Evolutionary conservation across 495 filamentous ascomycete species (phyloP), one percentile per base, ranked within the genome.

Genomic region (Hyaloscypha finlandica): DNA sequence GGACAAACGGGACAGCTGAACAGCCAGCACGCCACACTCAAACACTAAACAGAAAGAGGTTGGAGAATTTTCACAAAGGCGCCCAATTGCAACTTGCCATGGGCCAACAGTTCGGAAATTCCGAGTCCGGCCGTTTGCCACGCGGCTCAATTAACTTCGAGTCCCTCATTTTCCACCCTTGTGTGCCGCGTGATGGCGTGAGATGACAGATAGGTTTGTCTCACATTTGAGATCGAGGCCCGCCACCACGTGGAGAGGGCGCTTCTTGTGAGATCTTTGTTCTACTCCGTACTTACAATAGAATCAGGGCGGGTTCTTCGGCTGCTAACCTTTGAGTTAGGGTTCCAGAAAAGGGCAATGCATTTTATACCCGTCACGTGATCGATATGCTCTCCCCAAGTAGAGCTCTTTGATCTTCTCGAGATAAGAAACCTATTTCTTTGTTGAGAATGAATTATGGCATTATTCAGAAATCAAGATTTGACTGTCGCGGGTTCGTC

Each of bases 31-130:
- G 42, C 42, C 42, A 48, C 42, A 48, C 42, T 25, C 42, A 48
- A 48, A 12, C 42, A 59, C 56, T 12, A 33, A 37, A 37, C 25
- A 32, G 9, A 29, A 59, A 33, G 2, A 29, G 56, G 56, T 22
- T 35, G 30, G 53, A 9, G 20, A 56, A 59, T 20, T 32, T 33
- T 32, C 29, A 2, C 29, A 59, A 11, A 22, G 56, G 31, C 56
- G n/a, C 16, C 56, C 56, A 59, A 59, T 59, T 59, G 56, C 56
- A 59, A 31, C 56, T 37, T 59, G 8, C 8, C 2, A 39, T 2
- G 25, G 3, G 32, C 29, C 6, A 22, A 20, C 16, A 16, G 32
- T 3, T 35, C 32, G 56, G 25, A 35, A 22, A 59, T 59, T 20
- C 32, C 32, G 56, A 32, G 6, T 8, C 16, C 6, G 14, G 19